Conservation (phyloP, 2,329 filamentous ascomycete genomes). For the Kalaharituber pfeilii region DNA sequence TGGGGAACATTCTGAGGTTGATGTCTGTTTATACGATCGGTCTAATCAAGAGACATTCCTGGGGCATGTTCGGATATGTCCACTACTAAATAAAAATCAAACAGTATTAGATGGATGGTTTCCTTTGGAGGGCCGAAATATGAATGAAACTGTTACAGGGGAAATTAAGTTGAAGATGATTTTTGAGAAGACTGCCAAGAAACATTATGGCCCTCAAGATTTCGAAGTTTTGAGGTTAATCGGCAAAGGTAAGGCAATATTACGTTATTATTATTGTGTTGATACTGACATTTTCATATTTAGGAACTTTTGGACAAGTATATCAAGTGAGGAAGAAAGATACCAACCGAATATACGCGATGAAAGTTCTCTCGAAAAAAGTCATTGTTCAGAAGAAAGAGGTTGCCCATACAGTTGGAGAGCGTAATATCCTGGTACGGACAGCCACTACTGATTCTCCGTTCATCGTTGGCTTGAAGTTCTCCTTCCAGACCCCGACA, state of each 20-base stretch:
- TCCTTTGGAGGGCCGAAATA: conserved; percentile 54
- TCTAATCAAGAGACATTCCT: conserved; percentile 74
- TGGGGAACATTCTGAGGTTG: conserved; percentile 73
- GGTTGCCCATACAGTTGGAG: conserved; percentile 88
- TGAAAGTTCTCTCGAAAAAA: conserved; percentile 99
- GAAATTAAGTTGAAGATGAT: conserved; percentile 76
- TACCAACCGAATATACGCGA: conserved; percentile 87
- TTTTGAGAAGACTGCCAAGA: conserved; percentile 77
- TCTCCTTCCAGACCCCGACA: conserved; percentile 93
- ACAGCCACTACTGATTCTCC: conserved; percentile 91
- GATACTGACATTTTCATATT: neutral
- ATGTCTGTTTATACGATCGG: conserved; percentile 85
- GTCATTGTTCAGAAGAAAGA: conserved; percentile 99
- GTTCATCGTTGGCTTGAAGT: conserved; percentile 95
- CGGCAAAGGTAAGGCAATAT: conserved; percentile 52
- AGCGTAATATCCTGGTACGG: conserved; percentile 90
- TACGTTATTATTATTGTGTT: too few species aligned
- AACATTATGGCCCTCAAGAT: conserved; percentile 82
- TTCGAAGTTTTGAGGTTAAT: conserved; percentile 94
- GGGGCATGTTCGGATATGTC: conserved; percentile 71
- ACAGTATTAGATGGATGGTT: conserved; percentile 72
- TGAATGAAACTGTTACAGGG: conserved; percentile 61
- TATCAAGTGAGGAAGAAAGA: conserved; percentile 98
- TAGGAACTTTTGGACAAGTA: conserved; percentile 83
- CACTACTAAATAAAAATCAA: conserved; percentile 42